Evolutionary conservation across 441 rosid species (phyloP).

Genomic region (Eutrema salsugineum): DNA sequence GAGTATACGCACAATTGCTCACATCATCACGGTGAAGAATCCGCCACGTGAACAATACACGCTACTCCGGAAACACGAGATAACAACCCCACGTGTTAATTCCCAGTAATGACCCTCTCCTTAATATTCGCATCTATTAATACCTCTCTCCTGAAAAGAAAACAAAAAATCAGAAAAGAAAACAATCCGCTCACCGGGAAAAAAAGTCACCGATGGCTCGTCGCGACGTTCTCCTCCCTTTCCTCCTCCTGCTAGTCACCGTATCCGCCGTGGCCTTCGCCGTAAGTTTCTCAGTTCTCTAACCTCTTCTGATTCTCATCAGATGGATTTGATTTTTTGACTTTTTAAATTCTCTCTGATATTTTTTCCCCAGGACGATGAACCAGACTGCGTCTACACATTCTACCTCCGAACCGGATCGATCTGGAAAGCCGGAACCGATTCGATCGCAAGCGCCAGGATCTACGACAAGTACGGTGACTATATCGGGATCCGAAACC

Average conservation of each 20-base stretch:
- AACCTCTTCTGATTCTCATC: neutral
- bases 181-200: neutral
- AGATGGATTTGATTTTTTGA: neutral
- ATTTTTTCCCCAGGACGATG: conserved; percentile 33
- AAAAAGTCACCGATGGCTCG: conserved; percentile 7
- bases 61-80: conserved; percentile 11
- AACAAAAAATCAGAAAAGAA: neutral
- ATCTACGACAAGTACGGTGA: conserved; percentile 49
- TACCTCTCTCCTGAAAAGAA: neutral
- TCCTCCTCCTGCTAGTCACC: conserved; percentile 39
- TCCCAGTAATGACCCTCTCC: neutral
- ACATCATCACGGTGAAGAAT: neutral
- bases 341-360: neutral
- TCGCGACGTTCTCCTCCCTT: conserved; percentile 17
- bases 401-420: conserved; percentile 73
- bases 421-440: conserved; percentile 72
- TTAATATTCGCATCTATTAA: conserved; percentile 21
- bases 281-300: conserved; percentile 23
- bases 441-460: conserved; percentile 50
- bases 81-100: neutral
- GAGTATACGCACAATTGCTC: conserved; percentile 1
- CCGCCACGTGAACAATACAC: conserved; percentile 9
- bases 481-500: conserved; percentile 34
- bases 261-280: conserved; percentile 31
- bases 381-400: conserved; percentile 62